Evolutionary conservation across 805 yeast species (phyloP).

Genomic region (Dipodascus geniculatus): DNA sequence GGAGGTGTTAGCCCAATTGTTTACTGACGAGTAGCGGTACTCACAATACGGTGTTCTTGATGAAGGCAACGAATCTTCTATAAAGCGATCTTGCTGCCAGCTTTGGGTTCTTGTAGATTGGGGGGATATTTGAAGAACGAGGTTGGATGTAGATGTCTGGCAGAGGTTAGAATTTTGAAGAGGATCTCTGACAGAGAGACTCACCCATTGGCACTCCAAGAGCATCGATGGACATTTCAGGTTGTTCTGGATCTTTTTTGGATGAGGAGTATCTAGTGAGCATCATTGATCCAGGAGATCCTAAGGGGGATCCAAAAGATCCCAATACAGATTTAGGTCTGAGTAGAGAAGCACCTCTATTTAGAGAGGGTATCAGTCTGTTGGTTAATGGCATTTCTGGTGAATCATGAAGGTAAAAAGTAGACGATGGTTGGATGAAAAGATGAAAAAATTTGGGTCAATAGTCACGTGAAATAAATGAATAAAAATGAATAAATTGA

Average conservation of each 20-base stretch:
- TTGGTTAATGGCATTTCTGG: background rate
- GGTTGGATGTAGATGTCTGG: slow-evolving; percentile 41
- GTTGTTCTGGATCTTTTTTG: slow-evolving; percentile 1
- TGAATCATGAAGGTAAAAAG: background rate
- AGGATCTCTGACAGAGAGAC: background rate
- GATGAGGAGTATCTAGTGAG: slow-evolving; percentile 5
- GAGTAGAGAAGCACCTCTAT: background rate
- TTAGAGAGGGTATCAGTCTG: background rate
- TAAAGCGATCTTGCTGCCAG: slow-evolving; percentile 35
- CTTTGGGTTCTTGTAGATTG: slow-evolving; percentile 31
- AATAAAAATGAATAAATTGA: too few species aligned
- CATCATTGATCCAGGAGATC: background rate
- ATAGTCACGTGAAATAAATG: background rate
- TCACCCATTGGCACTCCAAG: slow-evolving; percentile 1
- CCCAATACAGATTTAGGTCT: too few species aligned
- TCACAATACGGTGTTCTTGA: slow-evolving; percentile 45
- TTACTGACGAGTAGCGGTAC: too few species aligned
- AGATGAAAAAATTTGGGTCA: too few species aligned
- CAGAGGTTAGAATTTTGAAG: background rate
- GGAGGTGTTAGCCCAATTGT: background rate
- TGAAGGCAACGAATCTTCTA: slow-evolving; percentile 51
- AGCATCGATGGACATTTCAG: background rate
- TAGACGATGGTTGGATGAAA: too few species aligned
- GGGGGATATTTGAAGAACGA: slow-evolving; percentile 35
- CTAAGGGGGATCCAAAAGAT: background rate